Base-by-base conservation (phyloP, 495 filamentous ascomycete genomes). In the Aspergillus coremiiformis region DNA sequence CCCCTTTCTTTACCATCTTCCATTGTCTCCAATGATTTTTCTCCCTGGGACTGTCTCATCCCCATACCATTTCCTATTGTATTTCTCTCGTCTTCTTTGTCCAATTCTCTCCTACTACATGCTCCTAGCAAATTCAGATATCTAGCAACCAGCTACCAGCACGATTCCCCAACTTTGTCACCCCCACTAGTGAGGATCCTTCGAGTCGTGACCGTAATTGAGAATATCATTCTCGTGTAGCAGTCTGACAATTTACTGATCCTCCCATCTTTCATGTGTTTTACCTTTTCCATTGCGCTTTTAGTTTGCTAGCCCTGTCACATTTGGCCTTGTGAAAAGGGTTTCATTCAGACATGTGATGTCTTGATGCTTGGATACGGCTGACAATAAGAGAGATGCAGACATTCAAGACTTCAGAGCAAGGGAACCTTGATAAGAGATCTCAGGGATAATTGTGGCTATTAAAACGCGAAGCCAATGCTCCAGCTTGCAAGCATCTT, bases 111-210 rank as follows among this genome's bases (percentile, higher is more conserved):
- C 55, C 56, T 63, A 68, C 58, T 66, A 67, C 60, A 65, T 66
- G 66, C 66, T 63, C 53, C 63, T 69, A 68, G 67, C 67, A 60
- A 70, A 65, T 69, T 57, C 63, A 70, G 60, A 51, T 63, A 62
- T 59, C 60, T 62, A 70, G 60, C 58, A 59, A 54, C 45, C 58
- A 67, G 58, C 54, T 64, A 61, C 56, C 44, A 44, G 58, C 44
- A 56, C 32, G 7, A 57, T 43, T 56, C 55, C 45, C 55, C 53
- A 17, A 39, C 45, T 22, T 52, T 26, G 30, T 42, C 46, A 26
- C 29, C 39, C 1, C 15, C 35, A 24, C 44, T 47, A 23, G 47
- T 35, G 51, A 45, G 51, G 47, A 51, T 47, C 22, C 33, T 7
- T 26, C n/a, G 55, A 50, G 32, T 51, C 46, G 42, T 59, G 42